Conservation (phyloP, 106 monocot genomes). For the Agapanthus africanus region DNA sequence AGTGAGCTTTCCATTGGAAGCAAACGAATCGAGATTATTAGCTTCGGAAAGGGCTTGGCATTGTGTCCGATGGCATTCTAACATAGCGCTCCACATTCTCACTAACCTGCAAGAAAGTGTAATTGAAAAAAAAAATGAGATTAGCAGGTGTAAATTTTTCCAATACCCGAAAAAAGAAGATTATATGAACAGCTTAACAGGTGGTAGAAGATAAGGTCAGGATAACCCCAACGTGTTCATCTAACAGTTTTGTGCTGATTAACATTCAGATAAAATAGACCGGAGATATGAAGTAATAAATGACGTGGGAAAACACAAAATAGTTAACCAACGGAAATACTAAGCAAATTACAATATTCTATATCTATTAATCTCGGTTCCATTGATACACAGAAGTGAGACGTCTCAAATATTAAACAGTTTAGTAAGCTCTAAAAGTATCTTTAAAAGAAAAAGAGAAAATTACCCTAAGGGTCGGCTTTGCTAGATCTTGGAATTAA, state of each 20-base stretch:
- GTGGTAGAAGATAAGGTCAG: background rate
- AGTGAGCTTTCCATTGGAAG: constrained; percentile 22
- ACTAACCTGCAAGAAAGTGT: constrained; percentile 35
- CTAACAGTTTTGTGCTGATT: background rate
- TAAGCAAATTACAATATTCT: too few relatives aligned
- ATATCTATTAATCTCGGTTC: too few relatives aligned
- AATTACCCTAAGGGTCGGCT: too few relatives aligned
- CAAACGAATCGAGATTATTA: constrained; percentile 29
- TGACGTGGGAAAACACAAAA: background rate
- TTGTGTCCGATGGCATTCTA: constrained; percentile 51
- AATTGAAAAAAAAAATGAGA: too few relatives aligned
- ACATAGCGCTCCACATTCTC: constrained; percentile 54
- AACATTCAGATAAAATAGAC: background rate
- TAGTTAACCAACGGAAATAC: background rate
- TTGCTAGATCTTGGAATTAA: too few relatives aligned
- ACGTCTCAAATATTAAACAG: too few relatives aligned
- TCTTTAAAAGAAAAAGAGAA: too few relatives aligned
- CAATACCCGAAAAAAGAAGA: background rate
- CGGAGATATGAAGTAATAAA: background rate
- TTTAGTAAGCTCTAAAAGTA: too few relatives aligned
- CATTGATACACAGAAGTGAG: too few relatives aligned
- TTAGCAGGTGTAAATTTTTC: background rate
- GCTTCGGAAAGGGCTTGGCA: constrained; percentile 33
- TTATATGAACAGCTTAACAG: background rate
- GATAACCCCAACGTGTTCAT: background rate